Conservation (phyloP, 2,329 filamentous ascomycete genomes). For the Claviceps pazoutovae region DNA sequence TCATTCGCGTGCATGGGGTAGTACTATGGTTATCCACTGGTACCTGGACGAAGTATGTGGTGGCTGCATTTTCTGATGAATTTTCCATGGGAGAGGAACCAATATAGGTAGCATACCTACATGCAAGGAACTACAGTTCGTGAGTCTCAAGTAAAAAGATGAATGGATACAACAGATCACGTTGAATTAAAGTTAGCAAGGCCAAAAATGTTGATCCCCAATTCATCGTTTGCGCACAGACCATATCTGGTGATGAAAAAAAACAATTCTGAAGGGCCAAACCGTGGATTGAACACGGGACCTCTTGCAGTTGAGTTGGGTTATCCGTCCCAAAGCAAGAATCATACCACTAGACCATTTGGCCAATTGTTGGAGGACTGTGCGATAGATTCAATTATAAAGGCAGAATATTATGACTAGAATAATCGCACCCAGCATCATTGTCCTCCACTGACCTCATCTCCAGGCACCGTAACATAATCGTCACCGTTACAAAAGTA, state of each 20-base stretch:
- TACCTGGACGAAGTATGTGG: neutral
- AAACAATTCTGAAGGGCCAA: constrained; percentile 9
- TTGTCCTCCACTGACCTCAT: too few species aligned
- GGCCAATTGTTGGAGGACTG: constrained; percentile 2
- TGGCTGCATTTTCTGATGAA: too few species aligned
- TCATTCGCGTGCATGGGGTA: neutral
- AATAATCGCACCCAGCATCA: too few species aligned
- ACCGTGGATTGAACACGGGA: constrained; percentile 21
- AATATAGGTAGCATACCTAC: too few species aligned
- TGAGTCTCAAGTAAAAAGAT: too few species aligned
- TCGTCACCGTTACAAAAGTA: too few species aligned
- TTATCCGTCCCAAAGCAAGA: constrained; percentile 17
- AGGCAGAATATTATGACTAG: neutral
- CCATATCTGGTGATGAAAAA: neutral
- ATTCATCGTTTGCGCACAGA: neutral
- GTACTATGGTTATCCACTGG: neutral
- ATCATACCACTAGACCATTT: constrained; percentile 22
- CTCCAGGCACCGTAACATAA: too few species aligned
- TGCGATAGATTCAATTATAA: accelerated
- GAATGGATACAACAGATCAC: too few species aligned
- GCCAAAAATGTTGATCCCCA: neutral
- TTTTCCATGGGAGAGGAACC: too few species aligned
- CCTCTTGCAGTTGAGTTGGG: constrained; percentile 15
- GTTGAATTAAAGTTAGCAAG: neutral
- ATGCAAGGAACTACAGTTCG: too few species aligned